phyloP scores from a whole-genome alignment of 169 alveolate genomes.

The Plasmodium relictum region DNA sequence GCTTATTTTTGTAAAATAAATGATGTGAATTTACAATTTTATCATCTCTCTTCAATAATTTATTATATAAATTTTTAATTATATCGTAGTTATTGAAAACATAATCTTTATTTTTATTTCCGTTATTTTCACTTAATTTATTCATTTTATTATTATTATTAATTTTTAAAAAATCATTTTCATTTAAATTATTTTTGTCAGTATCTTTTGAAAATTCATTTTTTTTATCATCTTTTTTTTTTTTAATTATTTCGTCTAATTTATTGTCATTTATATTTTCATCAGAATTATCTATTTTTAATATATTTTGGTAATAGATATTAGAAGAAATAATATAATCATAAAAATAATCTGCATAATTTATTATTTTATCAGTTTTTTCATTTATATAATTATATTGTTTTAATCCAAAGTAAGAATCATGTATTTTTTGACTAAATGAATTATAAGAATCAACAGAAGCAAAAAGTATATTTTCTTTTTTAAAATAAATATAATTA shows the following conservation, averaged over 20 bases:
- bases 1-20: too few species aligned
- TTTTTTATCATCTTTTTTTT: not conserved
- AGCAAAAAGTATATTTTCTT: not conserved
- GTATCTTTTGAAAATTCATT: not conserved
- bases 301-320: not conserved
- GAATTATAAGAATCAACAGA: constrained; percentile 12
- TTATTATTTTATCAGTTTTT: not conserved
- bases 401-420: not conserved
- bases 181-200: too few species aligned
- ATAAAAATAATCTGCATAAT: not conserved
- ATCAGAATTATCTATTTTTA: not conserved
- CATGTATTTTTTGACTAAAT: not conserved
- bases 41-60: not conserved
- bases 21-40: not conserved
- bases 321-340: not conserved
- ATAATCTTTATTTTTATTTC: not conserved
- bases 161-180: too few species aligned
- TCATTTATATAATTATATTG: not conserved
- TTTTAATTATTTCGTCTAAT: not conserved
- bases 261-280: not conserved
- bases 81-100: not conserved
- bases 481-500: constrained; percentile 11
- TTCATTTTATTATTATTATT: too few species aligned
- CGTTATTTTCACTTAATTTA: not conserved
- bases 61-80: too few species aligned